Conservation (phyloP, 345 rosid species). For the Eucalyptus viminalis region DNA sequence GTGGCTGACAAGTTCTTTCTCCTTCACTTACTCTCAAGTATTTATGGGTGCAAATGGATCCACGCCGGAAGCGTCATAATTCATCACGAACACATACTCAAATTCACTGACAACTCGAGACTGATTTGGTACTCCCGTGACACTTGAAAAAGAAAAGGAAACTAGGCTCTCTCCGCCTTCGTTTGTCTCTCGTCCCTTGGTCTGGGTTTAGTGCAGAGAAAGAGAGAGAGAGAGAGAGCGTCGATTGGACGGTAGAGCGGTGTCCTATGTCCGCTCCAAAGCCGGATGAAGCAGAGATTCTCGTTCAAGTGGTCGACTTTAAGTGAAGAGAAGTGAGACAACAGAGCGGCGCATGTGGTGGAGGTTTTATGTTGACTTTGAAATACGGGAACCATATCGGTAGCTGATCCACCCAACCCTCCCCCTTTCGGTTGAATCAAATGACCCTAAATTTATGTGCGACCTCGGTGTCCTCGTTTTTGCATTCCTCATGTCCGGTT, state of each 20-base stretch:
- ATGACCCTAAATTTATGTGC: background rate
- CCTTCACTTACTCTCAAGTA: background rate
- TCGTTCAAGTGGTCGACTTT: background rate
- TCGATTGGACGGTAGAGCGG: background rate
- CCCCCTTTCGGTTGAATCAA: background rate
- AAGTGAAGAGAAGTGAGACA: background rate
- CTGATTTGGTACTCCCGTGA: background rate
- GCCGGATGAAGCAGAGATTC: background rate
- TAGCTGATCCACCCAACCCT: background rate
- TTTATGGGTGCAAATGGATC: background rate
- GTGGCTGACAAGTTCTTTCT: background rate
- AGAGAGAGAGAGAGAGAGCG: background rate
- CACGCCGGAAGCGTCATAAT: background rate
- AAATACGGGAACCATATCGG: background rate
- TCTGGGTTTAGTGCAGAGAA: background rate
- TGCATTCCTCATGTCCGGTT: background rate
- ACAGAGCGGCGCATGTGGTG: background rate
- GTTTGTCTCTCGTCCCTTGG: background rate
- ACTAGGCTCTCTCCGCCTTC: background rate
- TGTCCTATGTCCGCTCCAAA: background rate
- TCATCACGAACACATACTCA: background rate
- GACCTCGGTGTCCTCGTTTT: background rate
- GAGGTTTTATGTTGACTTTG: background rate
- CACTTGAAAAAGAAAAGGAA: background rate
- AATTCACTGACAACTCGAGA: background rate